A percentile compares a stretch with the other conserved stretches of the same genome.
These are phyloP conservation scores for Setaria italica DNA, from an alignment of 202 grass and related monocot species.

Conservation along the genomic window DNA sequence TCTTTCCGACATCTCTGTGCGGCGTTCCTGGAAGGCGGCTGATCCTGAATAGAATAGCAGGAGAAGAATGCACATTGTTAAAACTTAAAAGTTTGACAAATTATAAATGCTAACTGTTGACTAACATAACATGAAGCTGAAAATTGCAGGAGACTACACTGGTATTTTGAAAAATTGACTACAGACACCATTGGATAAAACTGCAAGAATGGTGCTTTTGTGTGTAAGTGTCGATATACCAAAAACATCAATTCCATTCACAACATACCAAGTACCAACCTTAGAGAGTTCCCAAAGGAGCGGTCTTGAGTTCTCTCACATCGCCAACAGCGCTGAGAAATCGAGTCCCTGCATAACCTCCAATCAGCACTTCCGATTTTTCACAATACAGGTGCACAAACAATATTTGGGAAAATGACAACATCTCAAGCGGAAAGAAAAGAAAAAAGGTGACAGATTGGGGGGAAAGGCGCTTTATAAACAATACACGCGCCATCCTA, in stretches of 20 bases:
- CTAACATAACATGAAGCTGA: neutral
- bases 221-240: neutral
- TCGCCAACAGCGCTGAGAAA: constrained; percentile 3
- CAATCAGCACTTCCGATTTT: neutral
- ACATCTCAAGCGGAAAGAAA: neutral
- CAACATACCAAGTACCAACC: neutral
- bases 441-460: neutral
- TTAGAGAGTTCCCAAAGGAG: constrained; percentile 17
- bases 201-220: neutral
- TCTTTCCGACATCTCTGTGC: neutral
- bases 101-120: neutral
- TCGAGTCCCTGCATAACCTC: constrained; percentile 1
- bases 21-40: constrained; percentile 1
- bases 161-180: neutral
- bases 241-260: neutral
- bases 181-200: neutral
- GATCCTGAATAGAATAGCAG: constrained; percentile 29
- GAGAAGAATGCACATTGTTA: neutral
- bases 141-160: neutral
- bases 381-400: neutral
- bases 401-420: neutral
- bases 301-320: neutral
- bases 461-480: neutral
- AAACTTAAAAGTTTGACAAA: constrained; percentile 21
- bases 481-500: neutral